A percentile compares a stretch with the other conserved stretches of the same genome.
phyloP scores from a whole-genome alignment of 192 early-diverging fungal genomes.

The Thoreauomyces humboldtii region DNA sequence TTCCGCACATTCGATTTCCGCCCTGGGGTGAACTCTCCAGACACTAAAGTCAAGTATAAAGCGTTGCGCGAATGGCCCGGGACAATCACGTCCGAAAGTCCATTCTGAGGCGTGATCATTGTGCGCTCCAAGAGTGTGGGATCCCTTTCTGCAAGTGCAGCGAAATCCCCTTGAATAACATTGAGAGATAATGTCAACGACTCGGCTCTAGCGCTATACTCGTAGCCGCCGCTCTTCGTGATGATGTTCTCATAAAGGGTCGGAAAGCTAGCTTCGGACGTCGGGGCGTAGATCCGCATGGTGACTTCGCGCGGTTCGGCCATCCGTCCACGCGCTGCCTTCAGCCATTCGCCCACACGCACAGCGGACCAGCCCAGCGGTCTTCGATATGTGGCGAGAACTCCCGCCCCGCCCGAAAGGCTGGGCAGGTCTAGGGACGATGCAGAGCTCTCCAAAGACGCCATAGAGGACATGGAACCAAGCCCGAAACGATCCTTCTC shows the following conservation, averaged over 20 bases:
- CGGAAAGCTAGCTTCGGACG: slow-evolving; percentile 47
- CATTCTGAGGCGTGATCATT: slow-evolving; percentile 51
- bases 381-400: slow-evolving; percentile 32
- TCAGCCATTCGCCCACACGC: slow-evolving; percentile 43
- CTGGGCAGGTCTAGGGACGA: slow-evolving; percentile 11
- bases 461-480: slow-evolving; percentile 17
- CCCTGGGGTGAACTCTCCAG: slow-evolving; percentile 55
- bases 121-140: slow-evolving; percentile 41
- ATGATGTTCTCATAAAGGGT: slow-evolving; percentile 59
- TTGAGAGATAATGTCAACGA: slow-evolving; percentile 39
- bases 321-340: slow-evolving; percentile 26
- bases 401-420: neutral
- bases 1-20: slow-evolving; percentile 46
- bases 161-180: slow-evolving; percentile 2
- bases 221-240: slow-evolving; percentile 44
- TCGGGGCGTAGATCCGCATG: slow-evolving; percentile 54
- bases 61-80: slow-evolving; percentile 50
- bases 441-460: slow-evolving; percentile 9
- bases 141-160: slow-evolving; percentile 38
- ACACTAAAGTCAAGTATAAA: slow-evolving; percentile 56
- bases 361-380: slow-evolving; percentile 67
- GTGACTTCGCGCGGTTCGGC: slow-evolving; percentile 30
- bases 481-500: slow-evolving; percentile 18
- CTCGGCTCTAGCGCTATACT: slow-evolving; percentile 41
- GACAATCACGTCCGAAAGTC: slow-evolving; percentile 53